phyloP scores from a whole-genome alignment of 2,329 filamentous ascomycete species.

The Xylariaceae sp. region DNA sequence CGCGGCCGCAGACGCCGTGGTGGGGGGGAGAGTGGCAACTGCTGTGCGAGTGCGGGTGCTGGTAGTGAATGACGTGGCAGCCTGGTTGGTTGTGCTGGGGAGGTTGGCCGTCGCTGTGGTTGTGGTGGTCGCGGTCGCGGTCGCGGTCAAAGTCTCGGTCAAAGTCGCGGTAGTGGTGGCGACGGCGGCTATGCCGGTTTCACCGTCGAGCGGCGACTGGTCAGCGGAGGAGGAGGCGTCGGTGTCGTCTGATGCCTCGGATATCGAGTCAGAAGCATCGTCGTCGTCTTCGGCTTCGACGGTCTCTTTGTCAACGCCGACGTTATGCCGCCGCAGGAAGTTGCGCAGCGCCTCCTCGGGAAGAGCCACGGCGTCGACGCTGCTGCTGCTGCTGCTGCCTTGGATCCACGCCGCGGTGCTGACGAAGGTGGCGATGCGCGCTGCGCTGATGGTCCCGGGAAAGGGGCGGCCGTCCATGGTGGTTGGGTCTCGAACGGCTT shows the following conservation, averaged over 20 bases:
- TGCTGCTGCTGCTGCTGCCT: conserved; percentile 11
- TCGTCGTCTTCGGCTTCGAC: conserved; percentile 6
- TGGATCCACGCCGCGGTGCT: conserved; percentile 20
- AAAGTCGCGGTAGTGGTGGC: no score
- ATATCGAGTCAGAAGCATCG: conserved; percentile 6
- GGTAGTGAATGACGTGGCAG: no score
- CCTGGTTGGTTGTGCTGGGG: no score
- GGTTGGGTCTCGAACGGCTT: no score
- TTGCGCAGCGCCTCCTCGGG: conserved; percentile 16
- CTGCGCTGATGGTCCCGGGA: conserved; percentile 19
- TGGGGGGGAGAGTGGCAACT: no score
- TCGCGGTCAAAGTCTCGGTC: no score
- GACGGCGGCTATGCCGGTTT: conserved; percentile 1
- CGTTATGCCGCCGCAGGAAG: conserved; percentile 12
- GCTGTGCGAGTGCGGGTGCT: no score
- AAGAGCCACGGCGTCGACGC: conserved; percentile 12
- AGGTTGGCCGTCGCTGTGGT: no score
- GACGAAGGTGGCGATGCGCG: conserved; percentile 16
- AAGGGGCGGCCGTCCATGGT: conserved; percentile 13
- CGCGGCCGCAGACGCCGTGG: no score
- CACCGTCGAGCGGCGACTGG: no score
- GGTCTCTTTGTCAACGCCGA: no score
- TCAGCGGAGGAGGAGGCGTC: not conserved
- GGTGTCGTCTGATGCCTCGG: not conserved
- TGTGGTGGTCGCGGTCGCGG: no score